Conservation (phyloP, 2,329 filamentous ascomycete species). For the Nemania sp. region DNA sequence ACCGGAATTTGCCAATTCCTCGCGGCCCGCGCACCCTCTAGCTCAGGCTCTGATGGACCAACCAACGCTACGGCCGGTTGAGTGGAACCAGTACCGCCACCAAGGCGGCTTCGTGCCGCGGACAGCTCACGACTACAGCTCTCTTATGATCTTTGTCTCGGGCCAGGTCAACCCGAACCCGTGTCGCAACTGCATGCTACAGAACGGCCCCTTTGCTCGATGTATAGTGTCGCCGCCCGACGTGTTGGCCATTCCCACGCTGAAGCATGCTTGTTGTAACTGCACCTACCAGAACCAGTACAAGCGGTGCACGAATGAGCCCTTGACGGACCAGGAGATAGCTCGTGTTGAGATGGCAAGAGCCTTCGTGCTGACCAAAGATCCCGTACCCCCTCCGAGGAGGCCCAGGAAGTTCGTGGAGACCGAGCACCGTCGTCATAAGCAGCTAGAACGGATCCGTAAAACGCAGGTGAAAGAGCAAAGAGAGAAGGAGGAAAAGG, state of each 20-base stretch:
- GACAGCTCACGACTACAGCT: slow-evolving; percentile 32
- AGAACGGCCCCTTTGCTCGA: slow-evolving; percentile 35
- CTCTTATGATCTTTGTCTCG: slow-evolving; percentile 38
- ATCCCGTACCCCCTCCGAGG: slow-evolving; percentile 8
- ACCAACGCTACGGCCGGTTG: slow-evolving; percentile 31
- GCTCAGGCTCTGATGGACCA: slow-evolving; percentile 29
- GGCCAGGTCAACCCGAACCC: slow-evolving; percentile 38
- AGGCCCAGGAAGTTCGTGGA: no score
- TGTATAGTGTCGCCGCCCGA: slow-evolving; percentile 34
- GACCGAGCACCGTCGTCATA: no score
- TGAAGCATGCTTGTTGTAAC: slow-evolving; percentile 38
- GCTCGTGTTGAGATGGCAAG: slow-evolving; percentile 24
- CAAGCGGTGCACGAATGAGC: slow-evolving; percentile 36
- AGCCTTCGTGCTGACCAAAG: slow-evolving; percentile 15
- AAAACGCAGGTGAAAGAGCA: no score
- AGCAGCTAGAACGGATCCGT: no score
- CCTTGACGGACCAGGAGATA: slow-evolving; percentile 32
- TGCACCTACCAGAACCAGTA: slow-evolving; percentile 39
- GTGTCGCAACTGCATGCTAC: slow-evolving; percentile 34
- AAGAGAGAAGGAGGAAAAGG: no score
- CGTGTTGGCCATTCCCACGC: slow-evolving; percentile 29
- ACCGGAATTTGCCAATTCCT: slow-evolving; percentile 23
- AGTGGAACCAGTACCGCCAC: slow-evolving; percentile 37
- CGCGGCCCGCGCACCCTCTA: slow-evolving; percentile 29
- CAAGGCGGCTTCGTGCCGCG: slow-evolving; percentile 34